A percentile compares a stretch with the other conserved stretches of the same genome.
These are phyloP conservation scores for Podosphaera fusca DNA, from an alignment of 2,329 filamentous ascomycete species.

Conservation along the genomic window DNA sequence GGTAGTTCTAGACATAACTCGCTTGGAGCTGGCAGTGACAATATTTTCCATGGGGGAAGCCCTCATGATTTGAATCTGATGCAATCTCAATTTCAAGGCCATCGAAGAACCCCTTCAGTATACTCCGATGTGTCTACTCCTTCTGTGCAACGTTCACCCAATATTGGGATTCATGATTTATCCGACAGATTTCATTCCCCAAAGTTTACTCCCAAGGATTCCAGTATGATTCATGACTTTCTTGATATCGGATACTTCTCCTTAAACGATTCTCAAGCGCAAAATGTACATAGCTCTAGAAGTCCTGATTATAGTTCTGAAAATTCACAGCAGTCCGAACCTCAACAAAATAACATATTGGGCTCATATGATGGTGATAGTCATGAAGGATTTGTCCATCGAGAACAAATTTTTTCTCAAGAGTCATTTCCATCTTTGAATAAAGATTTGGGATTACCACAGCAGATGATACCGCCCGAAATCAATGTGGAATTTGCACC, in stretches of 20 bases:
- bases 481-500: constrained; percentile 90
- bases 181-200: constrained; percentile 69
- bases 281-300: constrained; percentile 33
- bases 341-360: constrained; percentile 28
- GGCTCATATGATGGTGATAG: neutral
- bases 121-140: constrained; percentile 78
- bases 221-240: constrained; percentile 51
- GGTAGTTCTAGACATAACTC: constrained; percentile 15
- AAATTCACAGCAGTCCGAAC: constrained; percentile 36
- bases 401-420: constrained; percentile 28
- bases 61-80: constrained; percentile 35
- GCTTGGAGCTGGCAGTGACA: constrained; percentile 16
- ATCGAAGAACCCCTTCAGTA: constrained; percentile 71
- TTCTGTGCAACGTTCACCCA: constrained; percentile 65
- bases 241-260: constrained; percentile 60
- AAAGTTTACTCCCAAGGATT: constrained; percentile 51
- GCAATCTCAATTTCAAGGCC: constrained; percentile 46
- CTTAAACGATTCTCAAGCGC: constrained; percentile 40
- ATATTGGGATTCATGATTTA: constrained; percentile 50
- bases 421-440: constrained; percentile 24
- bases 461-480: constrained; percentile 70
- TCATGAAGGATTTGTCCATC: constrained; percentile 23
- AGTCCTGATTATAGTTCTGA: constrained; percentile 59
- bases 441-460: constrained; percentile 41
- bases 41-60: constrained; percentile 18